phyloP scores from a whole-genome alignment of 805 yeast genomes.

The Kodamaea jinghongensis region DNA sequence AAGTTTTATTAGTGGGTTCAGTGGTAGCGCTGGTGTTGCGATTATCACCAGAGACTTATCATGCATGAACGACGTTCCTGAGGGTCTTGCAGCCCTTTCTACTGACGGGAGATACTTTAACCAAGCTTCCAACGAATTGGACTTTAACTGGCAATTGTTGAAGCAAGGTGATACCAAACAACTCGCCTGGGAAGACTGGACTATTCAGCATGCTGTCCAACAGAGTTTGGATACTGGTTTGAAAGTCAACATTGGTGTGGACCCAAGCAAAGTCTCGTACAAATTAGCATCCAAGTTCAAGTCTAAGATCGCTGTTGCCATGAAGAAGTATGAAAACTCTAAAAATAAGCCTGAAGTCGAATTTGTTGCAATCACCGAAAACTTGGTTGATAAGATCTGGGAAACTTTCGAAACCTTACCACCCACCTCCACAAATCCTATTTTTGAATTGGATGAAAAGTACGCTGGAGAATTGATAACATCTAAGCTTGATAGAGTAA shows the following conservation, averaged over 20 bases:
- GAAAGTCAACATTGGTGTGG: slow-evolving; percentile 41
- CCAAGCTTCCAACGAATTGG: slow-evolving; percentile 58
- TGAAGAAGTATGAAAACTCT: slow-evolving; percentile 13
- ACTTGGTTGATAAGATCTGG: slow-evolving; percentile 80
- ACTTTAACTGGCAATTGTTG: slow-evolving; percentile 56
- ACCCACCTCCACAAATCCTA: slow-evolving; percentile 43
- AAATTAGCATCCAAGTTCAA: slow-evolving; percentile 31
- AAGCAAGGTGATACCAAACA: slow-evolving; percentile 50
- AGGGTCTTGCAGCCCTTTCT: slow-evolving; percentile 53
- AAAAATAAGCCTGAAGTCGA: slow-evolving; percentile 35
- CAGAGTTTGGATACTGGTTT: slow-evolving; percentile 46
- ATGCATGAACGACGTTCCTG: slow-evolving; percentile 51
- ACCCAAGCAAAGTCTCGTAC: slow-evolving; percentile 48
- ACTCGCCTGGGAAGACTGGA: slow-evolving; percentile 60
- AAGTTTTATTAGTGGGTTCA: slow-evolving; percentile 56
- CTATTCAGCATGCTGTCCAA: slow-evolving; percentile 49
- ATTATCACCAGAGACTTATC: slow-evolving; percentile 52
- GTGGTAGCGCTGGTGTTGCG: slow-evolving; percentile 63
- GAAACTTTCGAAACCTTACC: slow-evolving; percentile 63
- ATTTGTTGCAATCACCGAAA: slow-evolving; percentile 47
- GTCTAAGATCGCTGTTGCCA: slow-evolving; percentile 26
- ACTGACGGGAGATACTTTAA: slow-evolving; percentile 63
- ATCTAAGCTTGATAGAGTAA: slow-evolving; percentile 54
- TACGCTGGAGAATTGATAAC: slow-evolving; percentile 64
- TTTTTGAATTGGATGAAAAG: slow-evolving; percentile 49